Percentiles rank a stretch among this genome's conserved stretches.
Conservation (phyloP, 73 alveolate species). For the Diophrys appendiculata region DNA sequence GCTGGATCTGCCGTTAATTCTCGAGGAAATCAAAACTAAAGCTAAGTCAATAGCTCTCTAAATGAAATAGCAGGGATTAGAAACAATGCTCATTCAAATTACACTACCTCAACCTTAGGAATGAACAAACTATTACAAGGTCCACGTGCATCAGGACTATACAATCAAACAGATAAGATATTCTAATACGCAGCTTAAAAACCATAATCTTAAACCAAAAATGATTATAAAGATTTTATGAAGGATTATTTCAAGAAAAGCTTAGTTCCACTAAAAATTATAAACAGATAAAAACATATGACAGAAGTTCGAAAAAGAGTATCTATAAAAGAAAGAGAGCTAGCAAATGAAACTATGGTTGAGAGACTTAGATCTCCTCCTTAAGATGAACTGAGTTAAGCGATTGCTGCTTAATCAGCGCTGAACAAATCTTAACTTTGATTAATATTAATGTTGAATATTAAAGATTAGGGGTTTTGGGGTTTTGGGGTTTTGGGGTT, state of each 20-base stretch:
- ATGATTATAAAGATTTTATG: constrained; percentile 5
- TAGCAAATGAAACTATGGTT: too few species aligned
- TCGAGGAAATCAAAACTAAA: too few species aligned
- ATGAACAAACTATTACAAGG: neutral
- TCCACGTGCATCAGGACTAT: neutral
- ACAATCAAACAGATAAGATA: neutral
- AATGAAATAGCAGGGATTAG: too few species aligned
- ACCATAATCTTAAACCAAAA: neutral
- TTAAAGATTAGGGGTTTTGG: too few species aligned
- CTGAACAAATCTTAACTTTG: too few species aligned
- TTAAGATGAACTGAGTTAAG: too few species aligned
- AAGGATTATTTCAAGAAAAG: constrained; percentile 6
- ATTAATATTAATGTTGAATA: too few species aligned
- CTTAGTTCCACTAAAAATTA: constrained; percentile 3
- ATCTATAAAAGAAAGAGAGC: constrained; percentile 1
- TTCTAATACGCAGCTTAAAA: neutral
- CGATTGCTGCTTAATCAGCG: too few species aligned
- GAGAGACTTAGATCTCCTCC: too few species aligned
- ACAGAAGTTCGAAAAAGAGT: constrained; percentile 7
- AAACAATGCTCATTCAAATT: too few species aligned
- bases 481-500: too few species aligned
- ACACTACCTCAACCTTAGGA: neutral
- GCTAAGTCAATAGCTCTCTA: too few species aligned
- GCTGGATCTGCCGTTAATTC: neutral
- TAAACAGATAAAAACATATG: neutral